Conservation (phyloP, 192 early-diverging fungal species). For the Fimicolochytrium jonesii region DNA sequence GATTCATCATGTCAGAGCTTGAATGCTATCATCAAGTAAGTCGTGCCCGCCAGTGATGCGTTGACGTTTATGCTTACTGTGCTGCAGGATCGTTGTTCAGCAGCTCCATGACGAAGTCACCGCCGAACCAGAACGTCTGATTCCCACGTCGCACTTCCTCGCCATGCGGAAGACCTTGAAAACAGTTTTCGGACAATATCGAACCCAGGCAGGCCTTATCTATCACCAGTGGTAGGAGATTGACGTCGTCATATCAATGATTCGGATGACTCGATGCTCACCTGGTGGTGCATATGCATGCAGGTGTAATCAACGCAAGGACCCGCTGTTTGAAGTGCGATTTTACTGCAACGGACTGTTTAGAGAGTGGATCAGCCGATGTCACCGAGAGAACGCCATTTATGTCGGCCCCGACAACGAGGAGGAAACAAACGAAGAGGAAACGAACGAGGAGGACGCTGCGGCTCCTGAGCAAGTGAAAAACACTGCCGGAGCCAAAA, state of each 20-base stretch:
- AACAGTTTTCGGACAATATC: background rate
- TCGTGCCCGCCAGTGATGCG: background rate
- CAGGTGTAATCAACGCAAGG: background rate
- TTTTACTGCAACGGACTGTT: background rate
- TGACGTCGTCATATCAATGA: too few relatives aligned
- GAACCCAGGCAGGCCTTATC: background rate
- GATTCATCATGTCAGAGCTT: background rate
- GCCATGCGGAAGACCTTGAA: background rate
- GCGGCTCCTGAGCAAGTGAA: too few relatives aligned
- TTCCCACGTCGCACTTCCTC: background rate
- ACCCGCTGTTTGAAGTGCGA: background rate
- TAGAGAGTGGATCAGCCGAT: background rate
- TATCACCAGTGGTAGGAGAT: background rate
- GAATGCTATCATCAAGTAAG: constrained; percentile 3
- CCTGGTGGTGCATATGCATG: too few relatives aligned
- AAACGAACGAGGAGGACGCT: too few relatives aligned
- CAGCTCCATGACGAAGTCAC: background rate
- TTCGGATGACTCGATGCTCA: too few relatives aligned
- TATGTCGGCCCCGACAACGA: background rate
- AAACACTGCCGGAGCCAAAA: too few relatives aligned
- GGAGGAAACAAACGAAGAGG: background rate
- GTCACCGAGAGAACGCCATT: background rate
- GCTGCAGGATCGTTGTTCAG: background rate
- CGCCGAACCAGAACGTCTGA: background rate
- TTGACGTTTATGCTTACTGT: background rate